These are phyloP conservation scores for Dactylellina cionopaga DNA, from an alignment of 2,329 filamentous ascomycete genomes.

Conservation along the genomic window DNA sequence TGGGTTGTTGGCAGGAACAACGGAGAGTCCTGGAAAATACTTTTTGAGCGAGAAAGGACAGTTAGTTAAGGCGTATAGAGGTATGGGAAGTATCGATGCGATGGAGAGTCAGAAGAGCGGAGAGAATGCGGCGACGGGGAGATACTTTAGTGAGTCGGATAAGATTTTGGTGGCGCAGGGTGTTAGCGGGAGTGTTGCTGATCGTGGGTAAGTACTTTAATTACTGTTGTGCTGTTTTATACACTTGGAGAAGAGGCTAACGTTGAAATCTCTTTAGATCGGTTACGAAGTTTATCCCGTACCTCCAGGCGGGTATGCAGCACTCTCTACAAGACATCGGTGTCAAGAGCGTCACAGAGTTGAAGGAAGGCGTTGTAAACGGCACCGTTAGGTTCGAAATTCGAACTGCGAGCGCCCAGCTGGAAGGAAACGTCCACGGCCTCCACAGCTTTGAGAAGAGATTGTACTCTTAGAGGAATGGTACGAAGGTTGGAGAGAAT, in stretches of 20 bases:
- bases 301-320: slow-evolving; percentile 93
- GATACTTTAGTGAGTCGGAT: slow-evolving; percentile 98
- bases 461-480: slow-evolving; percentile 78
- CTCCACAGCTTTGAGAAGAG: slow-evolving; percentile 99
- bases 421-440: slow-evolving; percentile 93
- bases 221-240: neutral
- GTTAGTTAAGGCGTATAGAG: slow-evolving; percentile 98
- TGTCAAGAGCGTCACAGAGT: slow-evolving; percentile 77
- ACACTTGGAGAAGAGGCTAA: slow-evolving; percentile 5
- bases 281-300: slow-evolving; percentile 93
- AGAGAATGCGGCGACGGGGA: slow-evolving; percentile 91
- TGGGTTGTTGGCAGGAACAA: slow-evolving; percentile 94
- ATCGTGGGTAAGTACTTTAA: slow-evolving; percentile 69
- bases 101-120: slow-evolving; percentile 83
- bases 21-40: slow-evolving; percentile 95
- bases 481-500: too few relatives aligned
- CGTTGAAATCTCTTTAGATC: slow-evolving; percentile 62
- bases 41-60: slow-evolving; percentile 96
- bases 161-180: slow-evolving; percentile 94
- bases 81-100: slow-evolving; percentile 98
- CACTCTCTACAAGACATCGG: slow-evolving; percentile 97
- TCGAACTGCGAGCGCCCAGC: slow-evolving; percentile 89
- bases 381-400: slow-evolving; percentile 91
- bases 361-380: slow-evolving; percentile 78
- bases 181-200: slow-evolving; percentile 83